A percentile compares a stretch with the other conserved stretches of the same genome.
phyloP scores from a whole-genome alignment of 805 yeast genomes.

The Lachancea mirantina region DNA sequence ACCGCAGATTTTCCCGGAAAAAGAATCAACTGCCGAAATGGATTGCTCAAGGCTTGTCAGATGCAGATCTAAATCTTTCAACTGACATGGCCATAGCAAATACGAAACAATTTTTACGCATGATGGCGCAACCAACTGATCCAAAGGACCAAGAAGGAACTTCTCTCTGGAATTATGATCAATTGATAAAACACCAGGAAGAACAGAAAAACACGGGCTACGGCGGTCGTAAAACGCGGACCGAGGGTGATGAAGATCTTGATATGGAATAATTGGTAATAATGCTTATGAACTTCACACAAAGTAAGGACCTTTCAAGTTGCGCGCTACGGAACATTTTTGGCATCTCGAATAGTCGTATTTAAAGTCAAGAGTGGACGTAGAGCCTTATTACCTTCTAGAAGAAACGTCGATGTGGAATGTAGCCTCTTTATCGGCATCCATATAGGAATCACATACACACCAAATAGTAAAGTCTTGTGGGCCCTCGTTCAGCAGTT shows the following conservation, averaged over 20 bases:
- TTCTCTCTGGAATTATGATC: conserved; percentile 82
- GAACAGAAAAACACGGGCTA: conserved; percentile 33
- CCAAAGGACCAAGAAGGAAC: conserved; percentile 90
- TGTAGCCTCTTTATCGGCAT: conserved; percentile 77
- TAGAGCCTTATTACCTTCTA: not conserved
- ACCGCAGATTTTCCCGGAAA: conserved; percentile 82
- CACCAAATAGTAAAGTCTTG: conserved; percentile 70
- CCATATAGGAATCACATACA: conserved; percentile 86
- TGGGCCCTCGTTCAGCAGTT: conserved; percentile 53
- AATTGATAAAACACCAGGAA: conserved; percentile 51
- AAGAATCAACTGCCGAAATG: conserved; percentile 88
- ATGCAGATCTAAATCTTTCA: conserved; percentile 85
- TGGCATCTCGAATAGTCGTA: too few species aligned
- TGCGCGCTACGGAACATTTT: not conserved
- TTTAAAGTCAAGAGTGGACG: too few species aligned
- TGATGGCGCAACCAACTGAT: conserved; percentile 89
- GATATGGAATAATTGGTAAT: conserved; percentile 7
- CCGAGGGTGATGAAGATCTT: conserved; percentile 14
- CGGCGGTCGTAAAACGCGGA: conserved; percentile 23
- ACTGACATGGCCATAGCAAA: conserved; percentile 97
- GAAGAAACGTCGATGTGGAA: conserved; percentile 41
- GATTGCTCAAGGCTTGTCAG: conserved; percentile 89
- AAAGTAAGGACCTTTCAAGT: not conserved
- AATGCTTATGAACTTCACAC: not conserved
- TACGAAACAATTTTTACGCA: conserved; percentile 85